Percentiles rank a stretch among this genome's conserved stretches.
phyloP scores from a whole-genome alignment of 75 land plant genomes.

The Pinus tabuliformis region DNA sequence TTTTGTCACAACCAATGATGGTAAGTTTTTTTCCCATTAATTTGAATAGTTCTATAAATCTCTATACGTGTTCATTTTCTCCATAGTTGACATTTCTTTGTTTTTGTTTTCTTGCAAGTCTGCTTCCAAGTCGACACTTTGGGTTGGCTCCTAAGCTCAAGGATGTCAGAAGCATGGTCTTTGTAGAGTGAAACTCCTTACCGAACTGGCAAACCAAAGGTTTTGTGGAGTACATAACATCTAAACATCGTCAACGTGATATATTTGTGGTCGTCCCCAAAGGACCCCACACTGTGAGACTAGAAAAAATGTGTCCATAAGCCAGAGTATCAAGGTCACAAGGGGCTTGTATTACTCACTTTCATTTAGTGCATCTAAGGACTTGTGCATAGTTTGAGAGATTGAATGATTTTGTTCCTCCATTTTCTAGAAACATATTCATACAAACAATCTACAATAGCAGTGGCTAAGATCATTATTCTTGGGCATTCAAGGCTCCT shows the following conservation, averaged over 20 bases:
- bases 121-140: not conserved
- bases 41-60: too few species aligned
- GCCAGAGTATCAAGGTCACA: conserved; percentile 39
- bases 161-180: not conserved
- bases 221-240: not conserved
- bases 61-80: too few species aligned
- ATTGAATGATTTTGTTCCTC: conserved; percentile 43
- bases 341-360: conserved; percentile 45
- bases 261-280: conserved; percentile 1
- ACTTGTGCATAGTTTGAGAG: conserved; percentile 63
- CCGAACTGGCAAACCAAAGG: not conserved
- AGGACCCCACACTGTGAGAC: not conserved
- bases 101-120: not conserved
- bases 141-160: not conserved
- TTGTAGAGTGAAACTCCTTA: not conserved
- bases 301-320: conserved; percentile 49
- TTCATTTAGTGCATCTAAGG: conserved; percentile 54
- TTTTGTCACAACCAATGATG: too few species aligned
- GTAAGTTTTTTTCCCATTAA: too few species aligned
- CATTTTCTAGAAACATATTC: conserved; percentile 39
- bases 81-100: too few species aligned
- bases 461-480: conserved; percentile 54
- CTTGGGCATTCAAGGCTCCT: conserved; percentile 40
- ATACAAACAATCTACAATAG: conserved; percentile 61
- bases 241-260: not conserved